Conservation (phyloP, 1,139 yeast species). For the Taphrina sp. region DNA sequence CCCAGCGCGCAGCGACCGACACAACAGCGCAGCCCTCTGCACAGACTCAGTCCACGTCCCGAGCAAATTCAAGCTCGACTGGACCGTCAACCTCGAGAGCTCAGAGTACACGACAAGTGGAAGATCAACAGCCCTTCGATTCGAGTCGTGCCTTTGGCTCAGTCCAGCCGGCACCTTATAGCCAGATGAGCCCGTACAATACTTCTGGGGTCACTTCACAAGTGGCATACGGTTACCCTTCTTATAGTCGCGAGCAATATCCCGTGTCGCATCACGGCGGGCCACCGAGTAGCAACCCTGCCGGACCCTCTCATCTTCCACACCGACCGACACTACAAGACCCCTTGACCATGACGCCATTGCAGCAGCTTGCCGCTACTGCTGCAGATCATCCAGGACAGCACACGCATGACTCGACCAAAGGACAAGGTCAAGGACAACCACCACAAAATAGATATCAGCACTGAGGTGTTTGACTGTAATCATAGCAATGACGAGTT, state of each 20-base stretch:
- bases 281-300: neutral
- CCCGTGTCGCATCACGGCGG: no score
- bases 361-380: conserved; percentile 17
- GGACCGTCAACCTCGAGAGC: no score
- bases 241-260: no score
- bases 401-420: neutral
- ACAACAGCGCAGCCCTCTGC: neutral
- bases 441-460: no score
- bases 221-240: no score
- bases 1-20: no score
- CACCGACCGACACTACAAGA: conserved; percentile 4
- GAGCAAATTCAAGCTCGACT: neutral
- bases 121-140: no score
- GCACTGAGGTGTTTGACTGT: no score
- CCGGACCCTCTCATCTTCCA: neutral
- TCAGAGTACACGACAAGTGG: no score
- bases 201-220: neutral
- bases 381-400: conserved; percentile 10
- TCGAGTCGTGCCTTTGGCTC: no score
- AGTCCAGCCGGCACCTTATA: conserved; percentile 9
- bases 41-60: neutral
- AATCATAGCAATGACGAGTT: no score
- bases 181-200: conserved; percentile 6
- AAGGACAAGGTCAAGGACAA: no score
- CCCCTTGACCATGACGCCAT: conserved; percentile 5